A percentile compares a stretch with the other conserved stretches of the same genome.
These are phyloP conservation scores for Metarhizium humberi DNA, from an alignment of 2,329 filamentous ascomycete species.

Conservation along the genomic window DNA sequence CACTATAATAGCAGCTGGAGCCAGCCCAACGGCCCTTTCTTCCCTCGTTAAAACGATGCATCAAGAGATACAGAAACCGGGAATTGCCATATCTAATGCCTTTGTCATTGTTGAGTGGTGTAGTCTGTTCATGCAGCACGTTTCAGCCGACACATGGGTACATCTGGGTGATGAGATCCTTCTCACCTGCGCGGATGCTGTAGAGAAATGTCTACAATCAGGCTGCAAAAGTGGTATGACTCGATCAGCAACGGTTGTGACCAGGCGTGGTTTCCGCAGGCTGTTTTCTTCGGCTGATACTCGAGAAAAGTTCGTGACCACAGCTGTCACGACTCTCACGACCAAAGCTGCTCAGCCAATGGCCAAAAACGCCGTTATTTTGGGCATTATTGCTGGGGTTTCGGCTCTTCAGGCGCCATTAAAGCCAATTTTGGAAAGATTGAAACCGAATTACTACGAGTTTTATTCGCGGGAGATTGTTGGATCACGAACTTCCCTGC, in stretches of 20 bases:
- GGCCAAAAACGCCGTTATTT: constrained; percentile 63
- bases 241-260: constrained; percentile 66
- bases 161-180: constrained; percentile 57
- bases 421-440: constrained; percentile 49
- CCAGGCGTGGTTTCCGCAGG: constrained; percentile 69
- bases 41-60: constrained; percentile 59
- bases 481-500: constrained; percentile 63
- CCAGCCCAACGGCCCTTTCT: constrained; percentile 47
- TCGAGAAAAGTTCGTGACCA: constrained; percentile 49
- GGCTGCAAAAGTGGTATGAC: constrained; percentile 54
- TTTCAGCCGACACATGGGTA: constrained; percentile 55
- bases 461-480: constrained; percentile 84
- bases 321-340: constrained; percentile 58
- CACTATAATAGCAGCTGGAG: constrained; percentile 50
- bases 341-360: constrained; percentile 55
- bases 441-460: constrained; percentile 64
- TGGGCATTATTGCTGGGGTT: constrained; percentile 83
- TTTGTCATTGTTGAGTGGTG: constrained; percentile 92
- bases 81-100: constrained; percentile 69
- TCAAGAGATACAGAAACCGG: constrained; percentile 64
- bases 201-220: constrained; percentile 70
- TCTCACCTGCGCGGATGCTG: constrained; percentile 57
- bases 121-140: constrained; percentile 64
- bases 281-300: constrained; percentile 51
- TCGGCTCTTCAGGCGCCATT: constrained; percentile 60